phyloP scores from a whole-genome alignment of 2,329 filamentous ascomycete species.

The Botrytis byssoidea region DNA sequence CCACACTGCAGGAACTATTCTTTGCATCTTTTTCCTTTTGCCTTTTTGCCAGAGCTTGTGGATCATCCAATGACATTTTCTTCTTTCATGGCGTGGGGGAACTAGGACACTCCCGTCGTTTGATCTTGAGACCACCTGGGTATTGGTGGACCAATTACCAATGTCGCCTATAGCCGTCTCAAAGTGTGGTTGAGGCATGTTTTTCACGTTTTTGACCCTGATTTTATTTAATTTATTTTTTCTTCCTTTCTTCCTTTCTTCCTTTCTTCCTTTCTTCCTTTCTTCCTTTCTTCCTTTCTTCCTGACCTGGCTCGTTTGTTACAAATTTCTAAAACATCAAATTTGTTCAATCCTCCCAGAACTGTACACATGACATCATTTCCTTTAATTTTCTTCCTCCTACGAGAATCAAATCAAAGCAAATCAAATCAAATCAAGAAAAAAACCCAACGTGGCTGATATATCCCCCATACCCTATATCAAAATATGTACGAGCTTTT shows the following conservation, averaged over 20 bases:
- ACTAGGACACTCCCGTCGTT: not conserved
- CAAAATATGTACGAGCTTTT: not conserved
- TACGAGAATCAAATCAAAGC: not conserved
- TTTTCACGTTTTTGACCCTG: not conserved
- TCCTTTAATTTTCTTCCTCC: not conserved
- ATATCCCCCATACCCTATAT: conserved; percentile 10
- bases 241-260: not conserved
- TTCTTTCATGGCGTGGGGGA: not conserved
- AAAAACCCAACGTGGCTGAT: not conserved
- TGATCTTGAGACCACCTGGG: not conserved
- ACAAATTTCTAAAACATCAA: not conserved
- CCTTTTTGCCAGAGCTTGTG: not conserved
- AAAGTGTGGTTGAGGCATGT: not conserved
- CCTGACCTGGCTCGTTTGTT: not conserved
- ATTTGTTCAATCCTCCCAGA: not conserved
- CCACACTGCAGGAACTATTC: conserved; percentile 2
- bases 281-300: not conserved
- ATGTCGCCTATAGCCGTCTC: not conserved
- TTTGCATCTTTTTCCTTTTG: not conserved
- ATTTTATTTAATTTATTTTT: not conserved
- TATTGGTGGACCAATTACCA: not conserved
- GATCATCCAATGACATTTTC: not conserved
- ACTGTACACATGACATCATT: conserved; percentile 5
- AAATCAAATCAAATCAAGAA: too few species aligned
- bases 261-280: not conserved